Evolutionary conservation across 2,329 filamentous ascomycete species (phyloP).

Genomic region (Fragosphaeria purpurea): DNA sequence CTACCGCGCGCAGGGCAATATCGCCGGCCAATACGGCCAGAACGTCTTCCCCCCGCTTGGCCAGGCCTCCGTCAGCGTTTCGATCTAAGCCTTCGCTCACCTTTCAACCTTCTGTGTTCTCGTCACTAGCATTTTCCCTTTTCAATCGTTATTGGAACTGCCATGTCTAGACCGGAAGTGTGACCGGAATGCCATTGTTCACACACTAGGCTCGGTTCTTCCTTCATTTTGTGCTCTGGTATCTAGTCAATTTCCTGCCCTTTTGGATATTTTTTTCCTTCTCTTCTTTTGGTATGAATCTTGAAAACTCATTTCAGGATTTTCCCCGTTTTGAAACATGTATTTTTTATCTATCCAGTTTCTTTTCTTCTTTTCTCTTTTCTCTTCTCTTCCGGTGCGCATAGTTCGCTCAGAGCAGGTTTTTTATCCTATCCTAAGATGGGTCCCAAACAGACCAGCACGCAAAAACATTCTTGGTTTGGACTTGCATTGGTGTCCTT

Average conservation of each 20-base stretch:
- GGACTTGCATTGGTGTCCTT: neutral
- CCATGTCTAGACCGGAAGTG: constrained; percentile 1
- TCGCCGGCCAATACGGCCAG: constrained; percentile 36
- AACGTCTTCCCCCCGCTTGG: constrained; percentile 39
- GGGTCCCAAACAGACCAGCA: neutral
- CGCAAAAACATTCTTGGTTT: neutral
- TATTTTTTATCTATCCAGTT: neutral
- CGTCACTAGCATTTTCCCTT: neutral
- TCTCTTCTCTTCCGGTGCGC: constrained; percentile 1
- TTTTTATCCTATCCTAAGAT: constrained; percentile 1
- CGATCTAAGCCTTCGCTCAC: constrained; percentile 2
- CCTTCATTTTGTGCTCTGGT: constrained; percentile 4
- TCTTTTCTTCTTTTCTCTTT: neutral
- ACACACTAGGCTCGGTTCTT: neutral
- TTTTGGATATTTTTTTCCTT: constrained; percentile 2
- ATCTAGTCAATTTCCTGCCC: neutral
- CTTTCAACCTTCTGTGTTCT: neutral
- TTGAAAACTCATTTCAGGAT: neutral
- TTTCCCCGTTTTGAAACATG: neutral
- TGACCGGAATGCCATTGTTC: constrained; percentile 1
- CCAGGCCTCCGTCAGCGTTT: constrained; percentile 18
- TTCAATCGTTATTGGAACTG: neutral
- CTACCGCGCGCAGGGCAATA: constrained; percentile 57
- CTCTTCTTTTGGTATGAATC: neutral
- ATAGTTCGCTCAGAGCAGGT: constrained; percentile 7